A percentile compares a stretch with the other conserved stretches of the same genome.
Conservation (phyloP, 176 grass and related monocot genomes). For the Ampelocalamus luodianensis region DNA sequence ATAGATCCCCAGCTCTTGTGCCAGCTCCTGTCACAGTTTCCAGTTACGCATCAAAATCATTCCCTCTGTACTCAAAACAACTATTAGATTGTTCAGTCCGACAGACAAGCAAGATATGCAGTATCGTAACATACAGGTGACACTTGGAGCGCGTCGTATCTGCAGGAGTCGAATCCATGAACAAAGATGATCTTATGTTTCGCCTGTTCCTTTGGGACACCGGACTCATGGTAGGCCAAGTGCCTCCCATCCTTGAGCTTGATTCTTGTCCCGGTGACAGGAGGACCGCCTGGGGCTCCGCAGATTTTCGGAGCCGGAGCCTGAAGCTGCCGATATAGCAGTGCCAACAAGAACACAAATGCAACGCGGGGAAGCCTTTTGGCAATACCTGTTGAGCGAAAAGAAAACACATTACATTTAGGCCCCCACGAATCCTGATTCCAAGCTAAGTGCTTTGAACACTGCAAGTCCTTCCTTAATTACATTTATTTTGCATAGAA, state of each 20-base stretch:
- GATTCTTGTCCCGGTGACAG: slow-evolving; percentile 55
- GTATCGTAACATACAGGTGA: slow-evolving; percentile 51
- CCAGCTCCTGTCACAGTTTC: slow-evolving; percentile 50
- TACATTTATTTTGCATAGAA: not conserved
- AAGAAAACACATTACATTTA: not conserved
- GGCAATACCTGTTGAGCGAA: slow-evolving; percentile 30
- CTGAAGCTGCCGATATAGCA: slow-evolving; percentile 57
- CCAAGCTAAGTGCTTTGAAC: not conserved
- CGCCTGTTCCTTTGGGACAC: slow-evolving; percentile 64
- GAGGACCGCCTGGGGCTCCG: slow-evolving; percentile 54
- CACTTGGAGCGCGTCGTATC: slow-evolving; percentile 63
- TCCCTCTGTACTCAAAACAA: not conserved
- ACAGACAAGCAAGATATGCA: not conserved
- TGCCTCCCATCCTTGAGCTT: slow-evolving; percentile 74
- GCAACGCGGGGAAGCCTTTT: slow-evolving; percentile 44
- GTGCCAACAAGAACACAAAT: slow-evolving; percentile 44
- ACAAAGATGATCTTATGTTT: slow-evolving; percentile 78
- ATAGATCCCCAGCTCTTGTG: slow-evolving; percentile 68
- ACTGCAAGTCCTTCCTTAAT: not conserved
- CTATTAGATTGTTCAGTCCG: not conserved
- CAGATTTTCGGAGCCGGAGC: slow-evolving; percentile 58
- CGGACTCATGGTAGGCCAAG: slow-evolving; percentile 71
- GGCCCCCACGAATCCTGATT: not conserved
- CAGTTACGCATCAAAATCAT: not conserved
- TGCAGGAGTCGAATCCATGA: slow-evolving; percentile 78